Percentiles rank a stretch among this genome's conserved stretches.
These are phyloP conservation scores for Phaeoacremonium minimum DNA, from an alignment of 2,329 filamentous ascomycete genomes.

Conservation along the genomic window DNA sequence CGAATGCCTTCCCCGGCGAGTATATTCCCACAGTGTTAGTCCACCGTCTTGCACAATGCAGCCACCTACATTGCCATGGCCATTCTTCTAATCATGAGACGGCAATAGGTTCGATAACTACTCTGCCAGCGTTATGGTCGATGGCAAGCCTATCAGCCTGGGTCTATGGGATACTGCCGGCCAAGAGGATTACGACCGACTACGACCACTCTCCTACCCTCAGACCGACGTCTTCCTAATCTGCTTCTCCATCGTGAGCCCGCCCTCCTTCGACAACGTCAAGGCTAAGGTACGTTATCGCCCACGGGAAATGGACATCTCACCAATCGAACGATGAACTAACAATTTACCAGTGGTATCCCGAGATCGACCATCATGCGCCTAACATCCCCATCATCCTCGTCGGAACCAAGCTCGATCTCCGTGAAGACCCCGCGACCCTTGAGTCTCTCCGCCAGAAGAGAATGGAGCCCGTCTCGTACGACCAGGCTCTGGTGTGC, in stretches of 20 bases:
- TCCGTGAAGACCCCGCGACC: conserved; percentile 83
- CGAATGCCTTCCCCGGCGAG: conserved; percentile 99
- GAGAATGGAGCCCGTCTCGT: conserved; percentile 95
- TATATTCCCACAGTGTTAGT: conserved; percentile 97
- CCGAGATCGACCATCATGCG: conserved; percentile 95
- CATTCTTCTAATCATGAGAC: conserved; percentile 17
- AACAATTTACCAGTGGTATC: conserved; percentile 69
- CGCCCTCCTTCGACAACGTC: conserved; percentile 97
- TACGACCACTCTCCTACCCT: conserved; percentile 92
- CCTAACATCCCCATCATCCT: conserved; percentile 94
- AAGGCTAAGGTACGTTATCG: conserved; percentile 76
- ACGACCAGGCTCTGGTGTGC: conserved; percentile 83
- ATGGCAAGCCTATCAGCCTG: conserved; percentile 94
- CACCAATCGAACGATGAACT: not conserved
- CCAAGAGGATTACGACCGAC: conserved; percentile 96
- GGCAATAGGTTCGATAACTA: conserved; percentile 88
- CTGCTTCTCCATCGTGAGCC: conserved; percentile 97
- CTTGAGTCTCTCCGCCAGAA: conserved; percentile 79
- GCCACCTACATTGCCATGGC: too few species aligned
- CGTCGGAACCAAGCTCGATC: conserved; percentile 93
- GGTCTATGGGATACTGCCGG: conserved; percentile 98
- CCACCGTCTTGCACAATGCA: not conserved
- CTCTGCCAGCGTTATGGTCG: conserved; percentile 97
- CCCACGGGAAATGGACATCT: not conserved
- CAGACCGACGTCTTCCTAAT: conserved; percentile 98